Evolutionary conservation across 495 filamentous ascomycete genomes (phyloP), one percentile per base, ranked within the genome.

Genomic region (Margaritispora aquatica): DNA sequence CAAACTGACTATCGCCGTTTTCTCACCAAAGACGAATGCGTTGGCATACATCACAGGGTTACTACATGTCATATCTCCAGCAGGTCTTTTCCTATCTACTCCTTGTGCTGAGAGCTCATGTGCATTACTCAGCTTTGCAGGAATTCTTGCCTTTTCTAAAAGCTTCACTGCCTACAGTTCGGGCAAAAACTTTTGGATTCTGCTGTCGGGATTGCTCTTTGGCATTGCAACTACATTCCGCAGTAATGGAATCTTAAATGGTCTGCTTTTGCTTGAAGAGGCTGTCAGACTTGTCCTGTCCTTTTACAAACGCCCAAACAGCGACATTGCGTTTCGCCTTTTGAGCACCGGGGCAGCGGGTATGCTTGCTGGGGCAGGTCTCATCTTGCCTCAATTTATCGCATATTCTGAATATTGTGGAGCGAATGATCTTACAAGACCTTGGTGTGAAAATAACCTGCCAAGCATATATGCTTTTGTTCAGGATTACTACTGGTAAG

Each of bases 391-490:
- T 10, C 95, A 98, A 64, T 71, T 75, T 23, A 65, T 88, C 51
- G 94, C 93, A 15, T 97, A 88, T 69, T 68, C 66, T 27, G 76
- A 81, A 31, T 96, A 84, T 69, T 98, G 94, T 70, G 38, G 26
- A 13, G 63, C 49, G 24, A 49, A 58, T 13, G 55, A 66, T 27
- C 67, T 64, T 9, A 57, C 60, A 23, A 77, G 88, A 55, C 83
- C 84, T 8, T 98, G 94, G 94, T 98, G 94, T 65, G 70, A 71
- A 24, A 75, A 73, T 20, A 60, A 69, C 7, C 23, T 90, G 20
- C 94, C 95, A 17, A 96, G 90, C 70, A 89, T 97, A 41, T 98
- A 96, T 71, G 75, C 83, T 21, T 98, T 86, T 76, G 95, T 97
- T 13, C 95, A 98, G 66, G 75, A 73, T 41, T 76, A 88, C 54